phyloP scores from a whole-genome alignment of 2,329 filamentous ascomycete genomes.

The Arthrocladium fulminans region DNA sequence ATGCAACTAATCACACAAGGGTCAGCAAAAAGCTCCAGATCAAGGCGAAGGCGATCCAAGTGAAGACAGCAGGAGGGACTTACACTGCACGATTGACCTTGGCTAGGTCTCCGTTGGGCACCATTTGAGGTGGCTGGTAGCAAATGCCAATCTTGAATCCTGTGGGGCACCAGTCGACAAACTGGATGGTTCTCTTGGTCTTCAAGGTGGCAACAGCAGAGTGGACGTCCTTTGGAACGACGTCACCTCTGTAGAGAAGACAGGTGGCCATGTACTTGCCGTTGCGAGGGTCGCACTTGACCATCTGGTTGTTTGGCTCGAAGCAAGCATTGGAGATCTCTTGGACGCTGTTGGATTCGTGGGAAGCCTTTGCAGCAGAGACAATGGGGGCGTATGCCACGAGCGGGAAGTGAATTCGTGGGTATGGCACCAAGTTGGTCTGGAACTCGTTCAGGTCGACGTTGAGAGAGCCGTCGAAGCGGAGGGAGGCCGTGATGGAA shows the following conservation, averaged over 20 bases:
- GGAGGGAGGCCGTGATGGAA: conserved; percentile 95
- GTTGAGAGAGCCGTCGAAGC: conserved; percentile 97
- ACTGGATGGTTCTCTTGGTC: conserved; percentile 98
- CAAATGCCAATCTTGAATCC: conserved; percentile 99
- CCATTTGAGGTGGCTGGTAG: conserved; percentile 94
- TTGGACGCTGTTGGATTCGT: conserved; percentile 96
- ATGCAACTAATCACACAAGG: conserved; percentile 85
- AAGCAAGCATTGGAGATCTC: conserved; percentile 99
- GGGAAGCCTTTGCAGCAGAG: conserved; percentile 87
- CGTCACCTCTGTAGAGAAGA: conserved; percentile 94
- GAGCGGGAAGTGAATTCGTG: conserved; percentile 98
- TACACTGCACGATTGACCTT: conserved; percentile 98
- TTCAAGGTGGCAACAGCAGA: conserved; percentile 88
- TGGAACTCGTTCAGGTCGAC: conserved; percentile 99
- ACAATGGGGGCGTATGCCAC: conserved; percentile 93
- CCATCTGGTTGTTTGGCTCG: conserved; percentile 99
- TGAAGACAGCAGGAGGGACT: conserved; percentile 49
- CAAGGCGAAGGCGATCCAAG: conserved; percentile 16
- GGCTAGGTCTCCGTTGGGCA: conserved; percentile 93
- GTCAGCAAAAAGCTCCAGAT: too few relatives aligned
- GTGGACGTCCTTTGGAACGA: conserved; percentile 93
- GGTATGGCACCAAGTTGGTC: conserved; percentile 98
- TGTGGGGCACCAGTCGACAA: conserved; percentile 99
- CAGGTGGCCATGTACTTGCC: conserved; percentile 99
- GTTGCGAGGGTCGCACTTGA: conserved; percentile 96